phyloP scores from a whole-genome alignment of 768 basidiomycete species.

The Termitomyces sp. region DNA sequence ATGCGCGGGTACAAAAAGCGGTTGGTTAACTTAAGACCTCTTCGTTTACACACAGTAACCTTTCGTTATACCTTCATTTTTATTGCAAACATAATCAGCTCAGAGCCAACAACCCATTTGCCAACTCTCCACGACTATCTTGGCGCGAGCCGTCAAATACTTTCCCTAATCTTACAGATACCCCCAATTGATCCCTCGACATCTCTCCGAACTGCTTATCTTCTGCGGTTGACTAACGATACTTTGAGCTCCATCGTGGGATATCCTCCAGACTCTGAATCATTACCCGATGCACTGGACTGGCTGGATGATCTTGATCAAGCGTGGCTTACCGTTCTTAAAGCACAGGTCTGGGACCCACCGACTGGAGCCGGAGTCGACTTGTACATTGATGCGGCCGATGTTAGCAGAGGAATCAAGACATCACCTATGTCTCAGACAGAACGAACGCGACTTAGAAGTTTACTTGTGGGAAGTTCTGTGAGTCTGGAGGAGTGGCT shows the following conservation, averaged over 20 bases:
- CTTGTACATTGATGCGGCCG: conserved; percentile 36
- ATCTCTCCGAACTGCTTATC: conserved; percentile 58
- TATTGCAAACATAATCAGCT: conserved; percentile 27
- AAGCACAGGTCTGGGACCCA: conserved; percentile 67
- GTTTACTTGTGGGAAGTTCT: conserved; percentile 60
- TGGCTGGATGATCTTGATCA: conserved; percentile 75
- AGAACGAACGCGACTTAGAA: conserved; percentile 67
- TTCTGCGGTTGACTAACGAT: conserved; percentile 75
- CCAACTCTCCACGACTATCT: conserved; percentile 63
- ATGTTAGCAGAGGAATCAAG: conserved; percentile 29
- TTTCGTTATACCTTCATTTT: not conserved
- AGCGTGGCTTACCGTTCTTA: conserved; percentile 69
- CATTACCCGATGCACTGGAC: conserved; percentile 55
- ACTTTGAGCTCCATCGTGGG: conserved; percentile 59
- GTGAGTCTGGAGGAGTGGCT: conserved; percentile 73
- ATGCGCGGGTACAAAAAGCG: conserved; percentile 76
- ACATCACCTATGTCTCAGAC: conserved; percentile 63
- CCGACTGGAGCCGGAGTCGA: conserved; percentile 33
- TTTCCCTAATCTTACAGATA: conserved; percentile 68
- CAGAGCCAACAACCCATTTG: conserved; percentile 49
- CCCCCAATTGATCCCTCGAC: conserved; percentile 74
- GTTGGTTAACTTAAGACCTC: conserved; percentile 36
- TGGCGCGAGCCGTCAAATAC: conserved; percentile 49
- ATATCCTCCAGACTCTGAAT: conserved; percentile 46
- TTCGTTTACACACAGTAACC: conserved; percentile 4